Conservation (phyloP, 139 green algal genomes). For the Micractinium sp. region DNA sequence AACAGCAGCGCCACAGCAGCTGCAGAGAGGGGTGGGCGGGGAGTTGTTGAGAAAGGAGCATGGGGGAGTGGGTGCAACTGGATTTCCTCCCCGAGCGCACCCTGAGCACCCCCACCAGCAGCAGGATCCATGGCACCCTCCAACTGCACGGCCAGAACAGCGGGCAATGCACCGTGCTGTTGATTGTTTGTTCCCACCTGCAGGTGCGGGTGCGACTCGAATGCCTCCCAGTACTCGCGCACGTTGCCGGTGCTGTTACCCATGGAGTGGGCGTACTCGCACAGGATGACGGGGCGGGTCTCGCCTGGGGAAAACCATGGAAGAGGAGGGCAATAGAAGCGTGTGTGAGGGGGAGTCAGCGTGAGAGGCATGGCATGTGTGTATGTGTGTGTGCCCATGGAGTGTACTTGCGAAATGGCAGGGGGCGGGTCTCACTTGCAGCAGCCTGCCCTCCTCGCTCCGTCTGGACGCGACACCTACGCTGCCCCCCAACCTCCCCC, state of each 20-base stretch:
- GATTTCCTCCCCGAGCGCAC: not conserved
- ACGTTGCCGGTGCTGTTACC: slow-evolving; percentile 97
- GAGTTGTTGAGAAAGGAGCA: too few relatives aligned
- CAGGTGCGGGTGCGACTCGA: slow-evolving; percentile 63
- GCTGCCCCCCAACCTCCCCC: too few relatives aligned
- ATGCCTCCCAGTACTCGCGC: slow-evolving; percentile 88
- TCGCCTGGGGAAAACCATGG: slow-evolving; percentile 1
- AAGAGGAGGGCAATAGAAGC: not conserved
- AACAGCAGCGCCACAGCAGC: too few relatives aligned
- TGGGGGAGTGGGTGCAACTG: not conserved
- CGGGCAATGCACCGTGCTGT: too few relatives aligned
- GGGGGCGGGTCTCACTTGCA: too few relatives aligned
- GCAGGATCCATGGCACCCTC: not conserved
- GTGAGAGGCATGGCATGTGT: not conserved
- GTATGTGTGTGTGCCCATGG: not conserved
- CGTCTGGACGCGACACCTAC: too few relatives aligned
- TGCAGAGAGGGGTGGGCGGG: too few relatives aligned
- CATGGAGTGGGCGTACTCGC: slow-evolving; percentile 98
- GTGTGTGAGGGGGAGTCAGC: not conserved
- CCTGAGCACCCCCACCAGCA: too few relatives aligned
- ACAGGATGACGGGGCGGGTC: slow-evolving; percentile 81
- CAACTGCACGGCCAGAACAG: not conserved
- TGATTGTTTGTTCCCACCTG: slow-evolving; percentile 31
- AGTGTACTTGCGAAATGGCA: too few relatives aligned
- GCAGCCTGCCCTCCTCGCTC: too few relatives aligned